Conservation (phyloP, 1,284 basidiomycete genomes). For the Cystobasidium pallidum region DNA sequence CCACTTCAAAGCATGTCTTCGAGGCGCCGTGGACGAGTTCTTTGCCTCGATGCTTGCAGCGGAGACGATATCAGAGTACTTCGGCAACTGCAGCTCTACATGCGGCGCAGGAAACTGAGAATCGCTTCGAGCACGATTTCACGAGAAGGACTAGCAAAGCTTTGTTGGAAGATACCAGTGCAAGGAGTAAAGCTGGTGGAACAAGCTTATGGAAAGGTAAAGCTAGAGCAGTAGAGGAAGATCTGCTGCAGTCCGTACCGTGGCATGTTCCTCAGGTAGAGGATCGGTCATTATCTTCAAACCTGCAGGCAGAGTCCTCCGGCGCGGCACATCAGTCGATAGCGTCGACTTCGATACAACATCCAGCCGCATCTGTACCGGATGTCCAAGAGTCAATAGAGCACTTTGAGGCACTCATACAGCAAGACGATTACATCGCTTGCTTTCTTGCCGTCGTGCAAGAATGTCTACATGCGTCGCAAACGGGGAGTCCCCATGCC, state of each 20-base stretch:
- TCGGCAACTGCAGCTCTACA: slow-evolving; percentile 3
- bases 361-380: neutral
- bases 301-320: slow-evolving; percentile 6
- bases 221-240: slow-evolving; percentile 36
- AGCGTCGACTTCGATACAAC: neutral
- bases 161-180: neutral
- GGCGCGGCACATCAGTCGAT: slow-evolving; percentile 8
- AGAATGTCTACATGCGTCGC: neutral
- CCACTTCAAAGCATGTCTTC: slow-evolving; percentile 14
- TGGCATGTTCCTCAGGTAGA: neutral
- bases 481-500: neutral
- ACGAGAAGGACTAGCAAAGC: neutral
- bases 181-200: neutral
- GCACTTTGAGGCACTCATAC: neutral
- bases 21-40: neutral
- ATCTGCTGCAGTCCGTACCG: neutral
- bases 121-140: slow-evolving; percentile 25
- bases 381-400: slow-evolving; percentile 2
- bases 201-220: slow-evolving; percentile 37
- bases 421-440: slow-evolving; percentile 1
- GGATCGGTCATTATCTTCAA: neutral
- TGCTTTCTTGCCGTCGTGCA: slow-evolving; percentile 11
- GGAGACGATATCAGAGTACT: slow-evolving; percentile 5
- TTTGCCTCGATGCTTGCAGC: slow-evolving; percentile 18
- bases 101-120: neutral